phyloP scores from a whole-genome alignment of 78 protist genomes.

The Emiliania huxleyi region DNA sequence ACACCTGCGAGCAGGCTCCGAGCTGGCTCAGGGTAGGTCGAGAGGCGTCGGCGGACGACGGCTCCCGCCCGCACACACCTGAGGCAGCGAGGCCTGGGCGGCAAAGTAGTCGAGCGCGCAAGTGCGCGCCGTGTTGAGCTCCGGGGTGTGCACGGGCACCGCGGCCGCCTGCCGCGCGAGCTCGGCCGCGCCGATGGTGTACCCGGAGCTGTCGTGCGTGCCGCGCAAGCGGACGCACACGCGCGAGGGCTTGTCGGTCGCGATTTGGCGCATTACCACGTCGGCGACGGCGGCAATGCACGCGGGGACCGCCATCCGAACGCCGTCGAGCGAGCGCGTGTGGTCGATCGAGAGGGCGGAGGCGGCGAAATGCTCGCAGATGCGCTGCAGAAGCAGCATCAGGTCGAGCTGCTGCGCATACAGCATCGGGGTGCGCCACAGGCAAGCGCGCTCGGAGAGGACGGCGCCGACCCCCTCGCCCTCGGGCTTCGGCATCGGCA shows the following conservation, averaged over 20 bases:
- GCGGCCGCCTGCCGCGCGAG: constrained; percentile 46
- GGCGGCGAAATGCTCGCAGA: constrained; percentile 53
- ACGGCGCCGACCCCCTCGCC: background rate
- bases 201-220: background rate
- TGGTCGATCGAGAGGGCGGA: background rate
- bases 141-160: constrained; percentile 39
- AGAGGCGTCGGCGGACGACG: too few relatives aligned
- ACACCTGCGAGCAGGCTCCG: too few relatives aligned
- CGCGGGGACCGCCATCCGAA: constrained; percentile 39
- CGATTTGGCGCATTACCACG: constrained; percentile 47
- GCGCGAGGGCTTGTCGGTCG: constrained; percentile 52
- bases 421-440: constrained; percentile 27
- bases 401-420: constrained; percentile 42
- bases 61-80: too few relatives aligned
- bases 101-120: constrained; percentile 64
- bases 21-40: too few relatives aligned
- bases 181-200: background rate
- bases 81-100: background rate
- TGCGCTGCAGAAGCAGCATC: constrained; percentile 41
- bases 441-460: background rate
- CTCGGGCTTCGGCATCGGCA: constrained; percentile 50
- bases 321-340: constrained; percentile 50
- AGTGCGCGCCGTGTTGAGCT: constrained; percentile 56
- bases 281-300: constrained; percentile 63
- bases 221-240: constrained; percentile 38